A percentile compares a stretch with the other conserved stretches of the same genome.
phyloP scores from a whole-genome alignment of 495 filamentous ascomycete genomes.

The Penicillium verhagenii region DNA sequence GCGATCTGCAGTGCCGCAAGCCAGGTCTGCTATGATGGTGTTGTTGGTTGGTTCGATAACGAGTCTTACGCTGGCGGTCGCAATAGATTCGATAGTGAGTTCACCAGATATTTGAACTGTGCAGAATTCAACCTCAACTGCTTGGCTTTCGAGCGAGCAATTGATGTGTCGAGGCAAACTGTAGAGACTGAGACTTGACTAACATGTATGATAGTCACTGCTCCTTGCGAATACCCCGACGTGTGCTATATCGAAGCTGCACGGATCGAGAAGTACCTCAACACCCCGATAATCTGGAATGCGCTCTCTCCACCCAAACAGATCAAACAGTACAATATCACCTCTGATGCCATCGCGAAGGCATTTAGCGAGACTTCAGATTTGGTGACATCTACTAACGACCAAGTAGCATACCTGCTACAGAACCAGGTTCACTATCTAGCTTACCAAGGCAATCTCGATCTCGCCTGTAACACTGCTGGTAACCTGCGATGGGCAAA shows the following conservation, averaged over 20 bases:
- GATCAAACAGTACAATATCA: conserved; percentile 26
- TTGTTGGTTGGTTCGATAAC: conserved; percentile 34
- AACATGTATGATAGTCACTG: conserved; percentile 29
- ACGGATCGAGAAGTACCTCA: conserved; percentile 35
- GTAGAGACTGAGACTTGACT: too few species aligned
- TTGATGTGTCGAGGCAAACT: too few species aligned
- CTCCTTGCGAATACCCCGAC: conserved; percentile 31
- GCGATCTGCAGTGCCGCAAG: conserved; percentile 28
- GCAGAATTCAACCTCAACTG: too few species aligned
- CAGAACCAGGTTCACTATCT: conserved; percentile 35
- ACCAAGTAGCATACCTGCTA: conserved; percentile 34
- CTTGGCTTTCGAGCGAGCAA: too few species aligned
- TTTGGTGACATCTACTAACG: conserved; percentile 16
- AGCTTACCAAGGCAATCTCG: conserved; percentile 49
- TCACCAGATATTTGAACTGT: too few species aligned
- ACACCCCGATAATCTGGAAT: conserved; percentile 30
- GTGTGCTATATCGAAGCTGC: conserved; percentile 37
- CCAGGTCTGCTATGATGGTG: conserved; percentile 30
- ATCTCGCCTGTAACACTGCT: conserved; percentile 47
- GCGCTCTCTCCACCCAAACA: conserved; percentile 29
- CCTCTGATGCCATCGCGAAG: conserved; percentile 14
- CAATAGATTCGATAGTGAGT: conserved; percentile 43
- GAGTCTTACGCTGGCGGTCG: conserved; percentile 34
- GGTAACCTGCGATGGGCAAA: conserved; percentile 41
- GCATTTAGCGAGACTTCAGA: conserved; percentile 35